Evolutionary conservation across 169 alveolate species (phyloP), one percentile per base, ranked within the genome.

Genomic region (Plasmodium inui): DNA sequence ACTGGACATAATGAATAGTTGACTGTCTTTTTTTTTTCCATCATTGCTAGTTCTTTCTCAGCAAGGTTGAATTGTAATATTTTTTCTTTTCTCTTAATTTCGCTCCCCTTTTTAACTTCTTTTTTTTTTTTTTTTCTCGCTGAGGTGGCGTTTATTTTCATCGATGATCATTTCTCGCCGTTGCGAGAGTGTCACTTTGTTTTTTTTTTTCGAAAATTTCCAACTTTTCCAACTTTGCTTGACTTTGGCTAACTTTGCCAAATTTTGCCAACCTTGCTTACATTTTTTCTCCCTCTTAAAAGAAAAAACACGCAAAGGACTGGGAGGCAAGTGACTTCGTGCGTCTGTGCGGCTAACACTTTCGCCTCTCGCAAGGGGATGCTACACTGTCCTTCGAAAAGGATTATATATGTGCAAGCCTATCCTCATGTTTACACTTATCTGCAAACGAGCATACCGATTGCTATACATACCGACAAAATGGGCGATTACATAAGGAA

Each of bases 401-500:
- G 76, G 37, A 67, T 67, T 67, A 19, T 14, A 19, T 67, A 28
- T 17, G n/a, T 28, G 30, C 76, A 17, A 26, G 14, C 3, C 26
- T 19, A 79, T 5, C 57, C 82, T 22, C 50, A 26, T 78, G 28
- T 17, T 34, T 32, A 19, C 34, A 80, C 86, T 22, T 26, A 67
- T 67, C 19, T 28, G 10, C 6, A 67, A 1, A 67, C 3, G 37
- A 22, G 76, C 37, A 67, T 22, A 67, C 37, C 76, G 76, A 67
- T 67, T n/a, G 17, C n/a, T 17, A 22, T 32, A 41, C 41, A 28
- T 34, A 8, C 28, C 10, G 70, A 76, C 12, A 78, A 57, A 78
- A 88, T 88, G 94, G 94, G 83, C 22, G 94, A 88, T 28, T 88
- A 88, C 70, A 79, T 10, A 67, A 88, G 88, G 82, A 88, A 88